phyloP scores from a whole-genome alignment of 2,329 filamentous ascomycete species.

The Alternaria brassicae region DNA sequence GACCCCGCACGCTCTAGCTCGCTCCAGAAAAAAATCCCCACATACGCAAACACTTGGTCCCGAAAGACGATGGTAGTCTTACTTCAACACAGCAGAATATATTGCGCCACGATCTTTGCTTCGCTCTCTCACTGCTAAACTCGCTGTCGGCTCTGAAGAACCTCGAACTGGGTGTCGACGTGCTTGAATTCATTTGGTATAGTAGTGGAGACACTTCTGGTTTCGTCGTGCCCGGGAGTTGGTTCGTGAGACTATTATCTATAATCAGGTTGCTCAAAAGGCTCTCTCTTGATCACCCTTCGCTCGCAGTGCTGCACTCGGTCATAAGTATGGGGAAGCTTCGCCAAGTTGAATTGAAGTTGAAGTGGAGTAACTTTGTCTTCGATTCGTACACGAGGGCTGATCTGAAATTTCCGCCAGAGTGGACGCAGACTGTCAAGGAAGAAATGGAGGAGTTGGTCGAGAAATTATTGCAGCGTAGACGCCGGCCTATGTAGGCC shows the following conservation, averaged over 20 bases:
- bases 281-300: not conserved
- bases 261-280: not conserved
- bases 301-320: not conserved
- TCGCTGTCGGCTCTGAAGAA: not conserved
- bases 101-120: not conserved
- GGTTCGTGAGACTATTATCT: not conserved
- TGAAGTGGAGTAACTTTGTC: not conserved
- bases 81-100: not conserved
- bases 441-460: not conserved
- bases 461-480: not conserved
- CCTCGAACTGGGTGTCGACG: not conserved
- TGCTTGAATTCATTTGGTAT: not conserved
- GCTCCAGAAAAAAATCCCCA: not conserved
- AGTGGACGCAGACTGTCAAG: not conserved
- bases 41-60: not conserved
- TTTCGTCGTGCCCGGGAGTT: rapidly evolving
- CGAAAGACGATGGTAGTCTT: not conserved
- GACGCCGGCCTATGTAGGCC: rapidly evolving
- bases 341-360: not conserved
- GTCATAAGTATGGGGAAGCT: not conserved
- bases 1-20: not conserved
- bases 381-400: not conserved
- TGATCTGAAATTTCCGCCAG: not conserved
- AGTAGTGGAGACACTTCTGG: too few relatives aligned
- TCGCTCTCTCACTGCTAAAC: not conserved